Percentiles rank a stretch among this genome's conserved stretches.
Evolutionary conservation across 2,329 filamentous ascomycete genomes (phyloP).

Genomic region (Aureobasidium namibiae): DNA sequence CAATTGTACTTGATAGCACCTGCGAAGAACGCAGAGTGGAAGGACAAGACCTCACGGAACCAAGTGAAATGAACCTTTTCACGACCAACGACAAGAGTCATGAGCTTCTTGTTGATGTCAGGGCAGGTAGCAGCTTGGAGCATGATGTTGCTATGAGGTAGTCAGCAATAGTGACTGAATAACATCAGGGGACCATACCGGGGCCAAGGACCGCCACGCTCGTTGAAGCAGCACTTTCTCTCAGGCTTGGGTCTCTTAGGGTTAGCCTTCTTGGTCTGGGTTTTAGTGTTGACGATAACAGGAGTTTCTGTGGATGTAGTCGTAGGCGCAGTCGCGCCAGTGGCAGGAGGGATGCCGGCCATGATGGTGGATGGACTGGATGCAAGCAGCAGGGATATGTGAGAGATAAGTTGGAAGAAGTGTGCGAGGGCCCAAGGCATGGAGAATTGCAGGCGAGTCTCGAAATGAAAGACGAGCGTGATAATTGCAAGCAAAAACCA

Average conservation of each 20-base stretch:
- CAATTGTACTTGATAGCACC: background rate
- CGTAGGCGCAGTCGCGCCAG: background rate
- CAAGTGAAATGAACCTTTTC: background rate
- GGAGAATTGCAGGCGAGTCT: background rate
- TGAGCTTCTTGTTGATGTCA: background rate
- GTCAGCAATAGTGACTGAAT: background rate
- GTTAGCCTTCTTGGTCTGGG: background rate
- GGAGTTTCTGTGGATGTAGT: background rate
- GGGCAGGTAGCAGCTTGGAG: background rate
- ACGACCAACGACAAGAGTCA: background rate
- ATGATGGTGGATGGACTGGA: background rate
- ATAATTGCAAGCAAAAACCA: background rate
- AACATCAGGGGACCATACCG: background rate
- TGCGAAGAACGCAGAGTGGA: constrained; percentile 1
- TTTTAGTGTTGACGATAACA: too few relatives aligned
- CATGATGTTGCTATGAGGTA: background rate
- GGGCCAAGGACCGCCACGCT: background rate
- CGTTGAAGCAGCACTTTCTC: background rate
- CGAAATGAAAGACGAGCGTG: background rate
- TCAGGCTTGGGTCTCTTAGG: background rate
- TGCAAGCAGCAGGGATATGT: background rate
- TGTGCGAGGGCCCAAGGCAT: background rate
- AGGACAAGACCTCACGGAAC: background rate
- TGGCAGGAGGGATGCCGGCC: background rate
- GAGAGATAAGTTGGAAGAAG: background rate